Conservation (phyloP, 129 eudicot genomes). For the Logfia minima region DNA sequence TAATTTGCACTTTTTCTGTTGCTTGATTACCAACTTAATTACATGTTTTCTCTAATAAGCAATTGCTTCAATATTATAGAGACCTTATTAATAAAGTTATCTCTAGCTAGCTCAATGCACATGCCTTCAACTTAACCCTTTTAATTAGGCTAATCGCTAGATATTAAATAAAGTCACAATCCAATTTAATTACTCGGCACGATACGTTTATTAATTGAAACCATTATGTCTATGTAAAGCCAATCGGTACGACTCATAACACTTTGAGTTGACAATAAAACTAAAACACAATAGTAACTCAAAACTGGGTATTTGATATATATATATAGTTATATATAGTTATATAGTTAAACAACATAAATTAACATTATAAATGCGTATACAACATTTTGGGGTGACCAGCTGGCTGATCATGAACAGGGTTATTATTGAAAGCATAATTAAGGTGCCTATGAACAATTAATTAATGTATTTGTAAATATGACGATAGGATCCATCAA, state of each 20-base stretch:
- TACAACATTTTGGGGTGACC: constrained; percentile 25
- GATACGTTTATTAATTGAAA: not conserved
- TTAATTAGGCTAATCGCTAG: not conserved
- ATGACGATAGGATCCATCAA: constrained; percentile 22
- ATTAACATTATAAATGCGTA: constrained; percentile 21
- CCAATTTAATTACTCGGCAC: not conserved
- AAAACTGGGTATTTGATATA: not conserved
- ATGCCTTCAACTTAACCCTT: too few species aligned
- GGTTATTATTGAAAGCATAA: constrained; percentile 24
- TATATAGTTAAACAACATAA: not conserved
- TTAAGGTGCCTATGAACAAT: constrained; percentile 17
- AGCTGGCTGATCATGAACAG: constrained; percentile 9
- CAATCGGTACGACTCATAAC: not conserved
- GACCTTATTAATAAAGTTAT: too few species aligned
- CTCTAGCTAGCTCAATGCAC: too few species aligned
- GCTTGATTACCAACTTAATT: not conserved
- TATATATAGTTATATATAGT: too few species aligned
- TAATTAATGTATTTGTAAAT: constrained; percentile 4
- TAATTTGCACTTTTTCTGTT: not conserved
- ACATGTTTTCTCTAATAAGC: not conserved
- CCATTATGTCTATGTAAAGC: not conserved
- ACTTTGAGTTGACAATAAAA: not conserved
- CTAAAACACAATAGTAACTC: not conserved
- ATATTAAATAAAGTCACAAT: not conserved
- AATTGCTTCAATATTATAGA: not conserved